Evolutionary conservation across 352 stramenopile genomes (phyloP), one percentile per base, ranked within the genome.

Genomic region (Pythium brassicae): DNA sequence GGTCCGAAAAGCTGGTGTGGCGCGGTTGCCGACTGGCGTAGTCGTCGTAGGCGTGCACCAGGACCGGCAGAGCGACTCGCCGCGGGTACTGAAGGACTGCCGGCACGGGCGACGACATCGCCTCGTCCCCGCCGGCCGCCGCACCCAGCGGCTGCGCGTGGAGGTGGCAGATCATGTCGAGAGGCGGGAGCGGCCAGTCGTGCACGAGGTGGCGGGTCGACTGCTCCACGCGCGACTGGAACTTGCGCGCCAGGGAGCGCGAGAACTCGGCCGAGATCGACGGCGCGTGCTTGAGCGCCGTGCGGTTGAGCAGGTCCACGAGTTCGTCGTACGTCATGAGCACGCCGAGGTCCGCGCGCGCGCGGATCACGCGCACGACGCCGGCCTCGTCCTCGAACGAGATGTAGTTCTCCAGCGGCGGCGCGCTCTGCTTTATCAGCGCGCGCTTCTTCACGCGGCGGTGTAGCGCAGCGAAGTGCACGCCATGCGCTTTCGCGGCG

Each of bases 251-350:
- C 10, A 89, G 69, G 19, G 64, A 59, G 15, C 46, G 59, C 25
- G 68, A 74, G 7, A 74, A 35, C 8, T 85, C 71, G 29, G 69
- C 58, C 1, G 72, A 65, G 34, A 89, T 32, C 29, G 60, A 46
- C 3, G 65, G 66, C 17, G 64, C 66, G 60, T 89, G 75, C 55
- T 89, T 88, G 35, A 80, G 57, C n/a, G 79, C 69, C 7, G 75
- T 74, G 9, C 76, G 77, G 22, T 83, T 66, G 10, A 89, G 59
- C 22, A 92, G 52, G n/a, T 89, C 72, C 26, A 77, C 72, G 45
- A 90, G 57, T 29, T 92, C 79, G 0, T 78, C 78, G 46, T 84
- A 87, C 10, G 62, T 82, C 74, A 90, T 81, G 27, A 87, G 54
- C 11, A 92, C 65, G 14, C 83, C 79, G 25, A 90, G 68, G n/a